Conservation (phyloP, 768 basidiomycete species). For the Sarcodon sp. region DNA sequence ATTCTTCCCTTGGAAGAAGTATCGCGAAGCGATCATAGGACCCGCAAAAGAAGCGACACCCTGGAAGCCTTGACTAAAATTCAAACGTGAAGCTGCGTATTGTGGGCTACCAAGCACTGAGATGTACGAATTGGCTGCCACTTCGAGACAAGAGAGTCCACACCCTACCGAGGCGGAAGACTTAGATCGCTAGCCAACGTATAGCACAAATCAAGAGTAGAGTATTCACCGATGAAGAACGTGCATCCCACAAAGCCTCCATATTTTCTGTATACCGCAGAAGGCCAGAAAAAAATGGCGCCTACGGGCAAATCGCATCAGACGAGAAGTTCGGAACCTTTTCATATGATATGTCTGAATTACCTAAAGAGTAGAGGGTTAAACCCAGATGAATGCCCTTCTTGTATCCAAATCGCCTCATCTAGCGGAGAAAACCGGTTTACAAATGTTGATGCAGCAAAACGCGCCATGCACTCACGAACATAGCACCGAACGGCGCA, state of each 20-base stretch:
- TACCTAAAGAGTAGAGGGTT: constrained; percentile 42
- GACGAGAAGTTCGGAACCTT: constrained; percentile 9
- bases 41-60: constrained; percentile 64
- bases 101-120: constrained; percentile 53
- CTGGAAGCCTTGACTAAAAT: constrained; percentile 73
- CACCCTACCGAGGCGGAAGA: constrained; percentile 26
- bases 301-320: constrained; percentile 21
- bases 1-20: constrained; percentile 61
- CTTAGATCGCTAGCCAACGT: constrained; percentile 3
- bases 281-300: constrained; percentile 73
- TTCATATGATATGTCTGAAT: constrained; percentile 8
- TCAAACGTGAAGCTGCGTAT: constrained; percentile 63
- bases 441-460: neutral
- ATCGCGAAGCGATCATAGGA: constrained; percentile 62
- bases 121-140: constrained; percentile 75
- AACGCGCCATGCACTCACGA: constrained; percentile 26
- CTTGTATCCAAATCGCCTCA: constrained; percentile 58
- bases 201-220: neutral
- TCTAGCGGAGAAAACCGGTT: constrained; percentile 21
- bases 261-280: constrained; percentile 52
- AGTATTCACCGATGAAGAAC: constrained; percentile 42
- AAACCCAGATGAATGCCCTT: constrained; percentile 55
- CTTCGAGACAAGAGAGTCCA: constrained; percentile 55
- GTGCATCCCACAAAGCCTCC: constrained; percentile 68
- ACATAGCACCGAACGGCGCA: constrained; percentile 42